These are phyloP conservation scores for Phragmites australis DNA, from an alignment of 176 grass and related monocot species.

Conservation along the genomic window DNA sequence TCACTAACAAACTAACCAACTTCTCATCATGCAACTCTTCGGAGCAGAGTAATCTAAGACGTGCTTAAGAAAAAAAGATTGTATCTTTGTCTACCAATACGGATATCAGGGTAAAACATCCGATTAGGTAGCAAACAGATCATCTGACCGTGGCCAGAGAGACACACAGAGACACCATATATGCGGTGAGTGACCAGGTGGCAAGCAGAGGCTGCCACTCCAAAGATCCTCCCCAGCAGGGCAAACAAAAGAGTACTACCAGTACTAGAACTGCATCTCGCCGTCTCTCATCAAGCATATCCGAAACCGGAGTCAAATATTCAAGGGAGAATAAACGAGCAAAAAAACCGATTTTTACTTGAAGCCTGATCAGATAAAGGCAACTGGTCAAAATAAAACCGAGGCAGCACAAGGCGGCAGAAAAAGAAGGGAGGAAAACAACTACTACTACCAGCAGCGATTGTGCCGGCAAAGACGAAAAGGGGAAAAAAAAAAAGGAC, in stretches of 20 bases:
- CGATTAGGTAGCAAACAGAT: neutral
- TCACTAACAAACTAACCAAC: neutral
- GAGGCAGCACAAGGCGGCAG: neutral
- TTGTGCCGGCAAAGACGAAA: neutral
- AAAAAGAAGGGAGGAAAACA: neutral
- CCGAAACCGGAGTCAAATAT: neutral
- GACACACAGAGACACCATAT: neutral
- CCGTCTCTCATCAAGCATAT: slow-evolving; percentile 19
- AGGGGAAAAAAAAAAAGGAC: neutral
- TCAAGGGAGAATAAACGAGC: neutral
- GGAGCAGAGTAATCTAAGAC: neutral
- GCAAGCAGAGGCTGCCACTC: slow-evolving; percentile 24
- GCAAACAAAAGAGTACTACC: slow-evolving; percentile 9
- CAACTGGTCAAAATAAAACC: neutral
- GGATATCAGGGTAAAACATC: neutral
- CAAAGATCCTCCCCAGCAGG: slow-evolving; percentile 23
- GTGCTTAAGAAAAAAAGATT: neutral
- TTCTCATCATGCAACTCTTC: neutral
- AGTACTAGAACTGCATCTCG: neutral
- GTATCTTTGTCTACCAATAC: neutral
- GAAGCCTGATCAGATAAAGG: neutral
- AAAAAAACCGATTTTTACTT: neutral
- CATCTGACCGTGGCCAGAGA: slow-evolving; percentile 25
- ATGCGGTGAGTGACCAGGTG: slow-evolving; percentile 26
- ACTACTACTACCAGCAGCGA: neutral